These are phyloP conservation scores for Loxodes magnus DNA, from an alignment of 73 alveolate genomes.

Conservation along the genomic window DNA sequence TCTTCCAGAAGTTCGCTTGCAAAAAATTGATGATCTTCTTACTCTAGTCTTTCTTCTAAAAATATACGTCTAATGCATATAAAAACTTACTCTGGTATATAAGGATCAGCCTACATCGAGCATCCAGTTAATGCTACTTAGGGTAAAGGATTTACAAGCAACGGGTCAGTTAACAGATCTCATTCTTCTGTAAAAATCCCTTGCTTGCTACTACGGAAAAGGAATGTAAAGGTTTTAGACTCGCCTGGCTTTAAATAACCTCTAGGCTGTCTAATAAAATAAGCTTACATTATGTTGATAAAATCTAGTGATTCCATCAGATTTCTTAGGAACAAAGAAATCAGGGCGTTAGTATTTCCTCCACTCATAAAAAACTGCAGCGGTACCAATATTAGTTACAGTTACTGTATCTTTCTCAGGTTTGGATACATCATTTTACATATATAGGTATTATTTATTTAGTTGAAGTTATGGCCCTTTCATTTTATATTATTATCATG, in stretches of 20 bases:
- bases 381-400: slow-evolving; percentile 44
- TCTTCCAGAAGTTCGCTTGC: slow-evolving; percentile 26
- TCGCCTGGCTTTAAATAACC: slow-evolving; percentile 44
- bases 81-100: slow-evolving; percentile 18
- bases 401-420: slow-evolving; percentile 12
- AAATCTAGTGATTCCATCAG: slow-evolving; percentile 40
- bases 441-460: slow-evolving; percentile 6
- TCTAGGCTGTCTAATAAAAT: slow-evolving; percentile 9
- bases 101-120: slow-evolving; percentile 26
- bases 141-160: slow-evolving; percentile 25
- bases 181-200: slow-evolving; percentile 58
- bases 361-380: slow-evolving; percentile 57
- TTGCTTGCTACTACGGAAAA: slow-evolving; percentile 32
- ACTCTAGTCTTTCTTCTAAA: no score
- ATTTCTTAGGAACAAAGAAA: slow-evolving; percentile 29
- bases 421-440: not conserved
- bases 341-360: slow-evolving; percentile 35
- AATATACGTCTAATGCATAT: no score
- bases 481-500: not conserved
- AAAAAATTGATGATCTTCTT: no score
- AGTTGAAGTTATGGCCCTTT: slow-evolving; percentile 2
- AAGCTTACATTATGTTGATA: slow-evolving; percentile 34
- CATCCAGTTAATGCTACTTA: slow-evolving; percentile 37
- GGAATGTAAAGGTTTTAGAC: slow-evolving; percentile 32
- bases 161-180: slow-evolving; percentile 57